Evolutionary conservation across 1,284 basidiomycete species (phyloP).

Genomic region (Tilletia caries): DNA sequence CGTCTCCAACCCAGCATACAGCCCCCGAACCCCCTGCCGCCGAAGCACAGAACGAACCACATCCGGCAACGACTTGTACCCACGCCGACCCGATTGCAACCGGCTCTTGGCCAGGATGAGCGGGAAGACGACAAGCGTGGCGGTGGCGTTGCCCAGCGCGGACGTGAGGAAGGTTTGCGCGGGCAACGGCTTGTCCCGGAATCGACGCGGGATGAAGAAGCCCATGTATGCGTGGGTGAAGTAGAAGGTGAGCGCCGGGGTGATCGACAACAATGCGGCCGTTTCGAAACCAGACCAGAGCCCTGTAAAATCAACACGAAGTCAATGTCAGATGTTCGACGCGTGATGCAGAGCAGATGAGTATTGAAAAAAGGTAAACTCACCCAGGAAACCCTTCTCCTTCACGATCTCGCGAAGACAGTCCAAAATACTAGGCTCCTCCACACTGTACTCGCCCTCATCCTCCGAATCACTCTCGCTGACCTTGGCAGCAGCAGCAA

Average conservation of each 20-base stretch:
- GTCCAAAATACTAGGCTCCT: constrained; percentile 37
- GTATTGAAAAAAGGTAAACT: constrained; percentile 10
- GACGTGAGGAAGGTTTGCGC: constrained; percentile 55
- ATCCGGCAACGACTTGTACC: constrained; percentile 39
- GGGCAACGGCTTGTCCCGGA: constrained; percentile 49
- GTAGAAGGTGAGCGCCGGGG: constrained; percentile 56
- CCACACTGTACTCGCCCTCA: constrained; percentile 42
- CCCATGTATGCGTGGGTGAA: constrained; percentile 33
- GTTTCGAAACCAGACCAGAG: constrained; percentile 55
- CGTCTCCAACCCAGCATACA: constrained; percentile 43
- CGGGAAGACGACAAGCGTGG: constrained; percentile 54
- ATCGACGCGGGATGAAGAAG: constrained; percentile 39
- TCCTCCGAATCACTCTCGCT: constrained; percentile 37
- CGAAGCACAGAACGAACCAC: constrained; percentile 38
- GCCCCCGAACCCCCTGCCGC: constrained; percentile 30
- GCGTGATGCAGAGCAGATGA: too few relatives aligned
- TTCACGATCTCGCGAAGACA: constrained; percentile 50
- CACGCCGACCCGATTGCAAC: constrained; percentile 50
- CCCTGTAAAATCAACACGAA: constrained; percentile 24
- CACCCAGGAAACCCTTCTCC: constrained; percentile 47
- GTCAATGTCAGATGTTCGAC: neutral
- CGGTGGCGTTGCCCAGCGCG: constrained; percentile 56
- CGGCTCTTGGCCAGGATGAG: constrained; percentile 57
- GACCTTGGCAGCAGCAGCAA: constrained; percentile 11
- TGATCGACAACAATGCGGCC: constrained; percentile 52